A percentile compares a stretch with the other conserved stretches of the same genome.
Conservation (phyloP, 1,139 yeast genomes). For the Kodamaea derodonti region DNA sequence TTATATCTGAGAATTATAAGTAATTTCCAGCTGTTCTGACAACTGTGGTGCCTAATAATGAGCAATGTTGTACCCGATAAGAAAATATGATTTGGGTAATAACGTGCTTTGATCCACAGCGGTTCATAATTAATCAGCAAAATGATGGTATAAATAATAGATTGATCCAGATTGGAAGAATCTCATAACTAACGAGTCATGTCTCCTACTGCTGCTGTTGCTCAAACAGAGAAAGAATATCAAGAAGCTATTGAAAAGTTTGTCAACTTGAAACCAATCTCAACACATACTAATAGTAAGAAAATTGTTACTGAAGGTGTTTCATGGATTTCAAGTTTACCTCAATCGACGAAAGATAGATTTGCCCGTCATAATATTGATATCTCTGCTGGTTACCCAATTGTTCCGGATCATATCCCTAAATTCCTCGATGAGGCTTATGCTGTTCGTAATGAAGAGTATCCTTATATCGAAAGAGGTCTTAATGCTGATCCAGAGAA, state of each 20-base stretch:
- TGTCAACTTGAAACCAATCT: slow-evolving; percentile 10
- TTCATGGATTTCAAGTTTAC: slow-evolving; percentile 11
- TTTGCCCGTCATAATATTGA: slow-evolving; percentile 14
- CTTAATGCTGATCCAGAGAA: slow-evolving; percentile 17
- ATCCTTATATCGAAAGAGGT: slow-evolving; percentile 15
- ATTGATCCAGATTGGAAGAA: slow-evolving; percentile 21
- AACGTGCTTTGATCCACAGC: neutral
- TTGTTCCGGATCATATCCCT: slow-evolving; percentile 12
- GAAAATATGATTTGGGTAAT: no score
- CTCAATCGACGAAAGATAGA: slow-evolving; percentile 12
- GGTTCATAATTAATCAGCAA: neutral
- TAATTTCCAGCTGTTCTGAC: no score
- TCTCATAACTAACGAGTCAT: slow-evolving; percentile 20
- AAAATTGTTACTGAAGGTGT: slow-evolving; percentile 6
- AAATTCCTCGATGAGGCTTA: slow-evolving; percentile 16
- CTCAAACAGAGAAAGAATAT: slow-evolving; percentile 7
- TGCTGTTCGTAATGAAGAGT: slow-evolving; percentile 13
- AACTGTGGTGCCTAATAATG: no score
- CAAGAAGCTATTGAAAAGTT: slow-evolving; percentile 10
- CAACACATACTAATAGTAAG: slow-evolving; percentile 5
- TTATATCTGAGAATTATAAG: no score
- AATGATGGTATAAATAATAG: slow-evolving; percentile 17
- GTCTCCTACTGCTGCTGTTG: slow-evolving; percentile 12
- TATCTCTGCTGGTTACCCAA: slow-evolving; percentile 15
- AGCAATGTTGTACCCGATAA: no score